Evolutionary conservation across 768 basidiomycete genomes (phyloP).

Genomic region (Gloeostereum incarnatum): DNA sequence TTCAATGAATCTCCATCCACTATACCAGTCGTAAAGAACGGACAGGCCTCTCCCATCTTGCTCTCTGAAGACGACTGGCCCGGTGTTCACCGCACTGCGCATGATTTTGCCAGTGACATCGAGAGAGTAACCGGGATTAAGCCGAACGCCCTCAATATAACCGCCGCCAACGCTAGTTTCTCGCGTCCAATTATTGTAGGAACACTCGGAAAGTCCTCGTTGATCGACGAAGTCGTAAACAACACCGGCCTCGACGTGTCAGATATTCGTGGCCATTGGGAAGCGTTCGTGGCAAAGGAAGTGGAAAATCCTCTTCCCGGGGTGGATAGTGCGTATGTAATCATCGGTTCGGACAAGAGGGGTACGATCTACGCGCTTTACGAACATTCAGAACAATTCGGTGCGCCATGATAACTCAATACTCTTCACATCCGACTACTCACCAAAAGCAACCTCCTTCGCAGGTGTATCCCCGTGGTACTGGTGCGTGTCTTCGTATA

Average conservation of each 20-base stretch:
- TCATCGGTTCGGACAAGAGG: slow-evolving; percentile 61
- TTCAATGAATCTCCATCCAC: slow-evolving; percentile 26
- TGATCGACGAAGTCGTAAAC: slow-evolving; percentile 44
- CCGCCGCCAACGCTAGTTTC: slow-evolving; percentile 22
- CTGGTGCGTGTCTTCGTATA: slow-evolving; percentile 27
- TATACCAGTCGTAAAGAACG: slow-evolving; percentile 36
- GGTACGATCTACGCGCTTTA: slow-evolving; percentile 62
- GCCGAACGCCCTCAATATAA: slow-evolving; percentile 42
- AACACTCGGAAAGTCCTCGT: slow-evolving; percentile 46
- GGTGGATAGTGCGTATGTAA: slow-evolving; percentile 51
- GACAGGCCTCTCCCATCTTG: slow-evolving; percentile 38
- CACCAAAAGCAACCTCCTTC: no score
- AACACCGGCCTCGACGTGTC: slow-evolving; percentile 45
- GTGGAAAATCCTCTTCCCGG: slow-evolving; percentile 50
- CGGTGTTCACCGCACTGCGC: slow-evolving; percentile 51
- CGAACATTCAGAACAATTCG: slow-evolving; percentile 63
- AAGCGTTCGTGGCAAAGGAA: slow-evolving; percentile 43
- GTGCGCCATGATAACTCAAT: slow-evolving; percentile 17
- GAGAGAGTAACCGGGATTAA: slow-evolving; percentile 45
- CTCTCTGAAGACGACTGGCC: slow-evolving; percentile 52
- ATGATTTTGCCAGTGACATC: slow-evolving; percentile 55
- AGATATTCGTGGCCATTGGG: slow-evolving; percentile 56
- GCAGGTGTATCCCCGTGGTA: slow-evolving; percentile 64
- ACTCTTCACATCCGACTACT: neutral
- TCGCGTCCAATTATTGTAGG: slow-evolving; percentile 50